A percentile compares a stretch with the other conserved stretches of the same genome.
These are phyloP conservation scores for Magnaporthiopsis rhizophila DNA, from an alignment of 2,329 filamentous ascomycete genomes.

Conservation along the genomic window DNA sequence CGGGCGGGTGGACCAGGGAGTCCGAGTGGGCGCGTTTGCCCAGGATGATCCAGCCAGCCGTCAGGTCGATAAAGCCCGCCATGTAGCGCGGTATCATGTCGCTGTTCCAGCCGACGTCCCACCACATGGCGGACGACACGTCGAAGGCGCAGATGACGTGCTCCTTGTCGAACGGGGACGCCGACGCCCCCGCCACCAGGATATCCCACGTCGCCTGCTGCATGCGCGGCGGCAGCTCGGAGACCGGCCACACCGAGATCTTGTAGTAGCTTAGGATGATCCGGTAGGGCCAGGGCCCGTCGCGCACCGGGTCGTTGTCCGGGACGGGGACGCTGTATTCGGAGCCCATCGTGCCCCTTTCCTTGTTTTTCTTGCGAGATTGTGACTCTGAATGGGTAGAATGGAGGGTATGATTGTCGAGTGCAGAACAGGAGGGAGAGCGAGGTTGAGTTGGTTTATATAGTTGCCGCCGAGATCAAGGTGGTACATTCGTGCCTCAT, in stretches of 20 bases:
- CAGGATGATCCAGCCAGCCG: not conserved
- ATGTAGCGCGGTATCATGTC: not conserved
- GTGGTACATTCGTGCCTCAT: not conserved
- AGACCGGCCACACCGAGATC: not conserved
- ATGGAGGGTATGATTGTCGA: not conserved
- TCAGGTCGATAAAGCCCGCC: not conserved
- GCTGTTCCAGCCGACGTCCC: too few species aligned
- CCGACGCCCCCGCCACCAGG: not conserved
- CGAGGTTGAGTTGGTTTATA: not conserved
- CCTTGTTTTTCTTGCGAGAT: not conserved
- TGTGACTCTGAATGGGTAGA: not conserved
- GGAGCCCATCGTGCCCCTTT: not conserved
- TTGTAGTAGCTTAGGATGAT: not conserved
- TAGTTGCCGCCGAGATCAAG: not conserved
- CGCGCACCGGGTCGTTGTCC: not conserved
- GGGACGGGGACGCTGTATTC: not conserved
- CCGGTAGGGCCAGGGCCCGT: not conserved
- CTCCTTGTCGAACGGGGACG: not conserved
- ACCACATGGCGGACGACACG: not conserved
- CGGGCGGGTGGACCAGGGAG: not conserved
- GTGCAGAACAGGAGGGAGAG: not conserved
- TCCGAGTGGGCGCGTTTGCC: not conserved
- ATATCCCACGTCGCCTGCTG: not conserved
- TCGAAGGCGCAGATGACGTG: not conserved
- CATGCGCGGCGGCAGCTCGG: not conserved